Conservation (phyloP, 1,284 basidiomycete species). For the Microbotryomycetes sp. region DNA sequence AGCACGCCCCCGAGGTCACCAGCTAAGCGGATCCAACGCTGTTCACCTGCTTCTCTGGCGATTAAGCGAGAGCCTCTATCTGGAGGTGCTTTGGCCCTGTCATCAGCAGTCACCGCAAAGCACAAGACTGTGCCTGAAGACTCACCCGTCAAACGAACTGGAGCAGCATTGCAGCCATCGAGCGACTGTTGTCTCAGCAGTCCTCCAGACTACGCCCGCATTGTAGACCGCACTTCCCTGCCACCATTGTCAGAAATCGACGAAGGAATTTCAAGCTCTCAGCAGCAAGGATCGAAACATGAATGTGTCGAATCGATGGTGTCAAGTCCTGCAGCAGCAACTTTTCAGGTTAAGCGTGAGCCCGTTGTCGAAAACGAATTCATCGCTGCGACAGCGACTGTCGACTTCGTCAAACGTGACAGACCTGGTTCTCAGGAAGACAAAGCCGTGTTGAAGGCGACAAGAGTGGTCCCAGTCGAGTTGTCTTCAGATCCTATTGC, state of each 20-base stretch:
- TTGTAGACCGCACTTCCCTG: neutral
- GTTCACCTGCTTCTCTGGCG: neutral
- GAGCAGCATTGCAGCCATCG: neutral
- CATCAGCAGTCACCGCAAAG: neutral
- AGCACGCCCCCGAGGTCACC: neutral
- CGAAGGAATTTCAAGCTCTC: neutral
- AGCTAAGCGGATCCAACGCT: neutral
- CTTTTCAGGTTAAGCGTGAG: neutral
- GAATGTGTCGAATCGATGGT: no score
- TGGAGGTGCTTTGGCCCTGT: neutral
- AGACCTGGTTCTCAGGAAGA: neutral
- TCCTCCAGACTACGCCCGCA: neutral
- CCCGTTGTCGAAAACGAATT: neutral
- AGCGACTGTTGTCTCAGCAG: neutral
- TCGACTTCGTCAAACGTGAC: neutral
- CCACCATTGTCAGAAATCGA: neutral
- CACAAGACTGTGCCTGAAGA: neutral
- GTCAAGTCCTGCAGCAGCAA: neutral
- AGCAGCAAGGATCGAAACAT: neutral
- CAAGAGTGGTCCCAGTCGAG: slow-evolving; percentile 3
- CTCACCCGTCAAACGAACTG: neutral
- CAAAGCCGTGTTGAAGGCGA: neutral
- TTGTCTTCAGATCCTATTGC: slow-evolving; percentile 27
- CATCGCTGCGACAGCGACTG: neutral
- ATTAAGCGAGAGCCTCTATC: neutral